Evolutionary conservation across 2,329 filamentous ascomycete species (phyloP).

Genomic region (Phyllosticta paracitricarpa): DNA sequence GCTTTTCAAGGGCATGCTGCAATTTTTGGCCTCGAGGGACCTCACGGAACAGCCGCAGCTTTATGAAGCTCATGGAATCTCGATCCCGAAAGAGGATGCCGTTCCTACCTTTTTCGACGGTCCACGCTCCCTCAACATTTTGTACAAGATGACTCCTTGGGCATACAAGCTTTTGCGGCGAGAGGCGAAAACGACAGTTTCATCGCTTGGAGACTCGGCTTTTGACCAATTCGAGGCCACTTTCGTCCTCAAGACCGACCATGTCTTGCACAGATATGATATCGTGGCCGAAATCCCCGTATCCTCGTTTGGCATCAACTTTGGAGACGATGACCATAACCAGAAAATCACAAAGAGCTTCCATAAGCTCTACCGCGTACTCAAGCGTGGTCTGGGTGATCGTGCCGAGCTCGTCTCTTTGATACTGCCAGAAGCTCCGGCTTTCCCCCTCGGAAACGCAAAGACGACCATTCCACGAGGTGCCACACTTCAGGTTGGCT

Average conservation of each 20-base stretch:
- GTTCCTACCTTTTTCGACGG: slow-evolving; percentile 72
- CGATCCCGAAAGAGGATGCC: slow-evolving; percentile 31
- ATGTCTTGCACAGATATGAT: slow-evolving; percentile 46
- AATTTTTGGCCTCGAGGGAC: slow-evolving; percentile 69
- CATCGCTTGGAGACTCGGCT: slow-evolving; percentile 61
- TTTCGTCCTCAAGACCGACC: slow-evolving; percentile 58
- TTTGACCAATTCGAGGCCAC: slow-evolving; percentile 75
- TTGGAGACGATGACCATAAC: slow-evolving; percentile 18
- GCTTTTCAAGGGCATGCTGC: slow-evolving; percentile 87
- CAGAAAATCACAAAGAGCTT: slow-evolving; percentile 31
- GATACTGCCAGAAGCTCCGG: slow-evolving; percentile 17
- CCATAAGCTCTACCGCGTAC: slow-evolving; percentile 50
- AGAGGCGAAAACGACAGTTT: slow-evolving; percentile 64
- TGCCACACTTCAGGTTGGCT: slow-evolving; percentile 48
- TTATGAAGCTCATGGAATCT: slow-evolving; percentile 31
- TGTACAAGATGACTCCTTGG: slow-evolving; percentile 86
- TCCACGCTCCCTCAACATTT: slow-evolving; percentile 62
- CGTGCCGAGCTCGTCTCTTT: slow-evolving; percentile 55
- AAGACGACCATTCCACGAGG: slow-evolving; percentile 17
- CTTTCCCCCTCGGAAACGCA: slow-evolving; percentile 27
- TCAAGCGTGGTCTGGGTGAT: slow-evolving; percentile 65
- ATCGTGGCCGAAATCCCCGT: slow-evolving; percentile 35
- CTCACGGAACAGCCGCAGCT: slow-evolving; percentile 56
- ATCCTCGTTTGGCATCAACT: slow-evolving; percentile 20
- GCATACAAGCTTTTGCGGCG: slow-evolving; percentile 65